Conservation (phyloP, 2,329 filamentous ascomycete species). For the Monilinia fructigena region DNA sequence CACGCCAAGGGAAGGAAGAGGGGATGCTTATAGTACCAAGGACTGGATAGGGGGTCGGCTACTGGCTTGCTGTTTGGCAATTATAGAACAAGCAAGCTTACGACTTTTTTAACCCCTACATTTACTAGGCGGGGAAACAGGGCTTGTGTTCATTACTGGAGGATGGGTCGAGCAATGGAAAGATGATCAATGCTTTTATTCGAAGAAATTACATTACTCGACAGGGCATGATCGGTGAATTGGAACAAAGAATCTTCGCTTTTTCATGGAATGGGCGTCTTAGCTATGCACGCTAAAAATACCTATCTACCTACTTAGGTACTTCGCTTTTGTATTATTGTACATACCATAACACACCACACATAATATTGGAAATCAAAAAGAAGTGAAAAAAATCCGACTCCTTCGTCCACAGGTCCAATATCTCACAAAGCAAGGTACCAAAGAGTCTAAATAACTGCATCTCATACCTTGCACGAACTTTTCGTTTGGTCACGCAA, state of each 20-base stretch:
- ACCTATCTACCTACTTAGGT: background rate
- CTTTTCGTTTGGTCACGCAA: background rate
- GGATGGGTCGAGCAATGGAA: background rate
- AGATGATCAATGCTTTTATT: background rate
- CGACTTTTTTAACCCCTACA: background rate
- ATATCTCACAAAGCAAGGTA: background rate
- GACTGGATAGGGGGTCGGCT: background rate
- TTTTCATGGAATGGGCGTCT: background rate
- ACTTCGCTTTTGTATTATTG: conserved; percentile 12
- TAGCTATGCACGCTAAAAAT: background rate
- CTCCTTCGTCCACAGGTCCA: background rate
- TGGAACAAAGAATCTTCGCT: background rate
- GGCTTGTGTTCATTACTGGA: background rate
- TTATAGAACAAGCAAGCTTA: background rate
- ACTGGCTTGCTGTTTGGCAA: background rate
- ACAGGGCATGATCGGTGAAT: background rate
- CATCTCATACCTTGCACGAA: background rate
- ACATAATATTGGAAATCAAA: background rate
- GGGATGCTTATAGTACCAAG: background rate
- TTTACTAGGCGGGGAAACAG: background rate
- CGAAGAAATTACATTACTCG: background rate
- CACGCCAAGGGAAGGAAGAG: background rate
- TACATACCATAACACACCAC: background rate
- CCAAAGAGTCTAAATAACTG: background rate
- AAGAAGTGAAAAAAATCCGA: background rate